Evolutionary conservation across 148 eudicot genomes (phyloP), one percentile per base, ranked within the genome.

Genomic region (Polygonum maritimum): DNA sequence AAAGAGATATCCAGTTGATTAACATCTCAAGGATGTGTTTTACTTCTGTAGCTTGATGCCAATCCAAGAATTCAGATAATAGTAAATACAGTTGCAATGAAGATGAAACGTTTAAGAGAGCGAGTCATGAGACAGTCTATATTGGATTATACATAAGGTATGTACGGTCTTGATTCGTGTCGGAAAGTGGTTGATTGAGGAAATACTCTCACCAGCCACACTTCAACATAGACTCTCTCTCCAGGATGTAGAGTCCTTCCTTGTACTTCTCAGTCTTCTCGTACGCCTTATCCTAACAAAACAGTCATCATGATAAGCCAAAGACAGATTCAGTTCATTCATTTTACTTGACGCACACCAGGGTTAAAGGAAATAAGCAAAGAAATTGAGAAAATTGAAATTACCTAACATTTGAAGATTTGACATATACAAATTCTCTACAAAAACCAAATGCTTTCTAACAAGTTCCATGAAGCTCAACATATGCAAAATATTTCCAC

Each of bases 221-320:
- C 80, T 78, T 78, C 49, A 78, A 1, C 39, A 78, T 63, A 13
- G 73, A 41, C 35, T 62, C 73, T 74, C 69, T 78, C 77, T 78
- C 80, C 1, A 78, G 77, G 48, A 74, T 78, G 75, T 78, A 78
- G 48, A 73, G 48, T 35, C 80, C 80, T 63, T 78, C 77, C 31
- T 74, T 78, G 18, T 78, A 78, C 51, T 74, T 78, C 69, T 78
- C 76, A 35, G 48, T 48, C 36, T 73, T 49, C 74, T 62, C 80
- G n/a, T 74, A 78, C 3, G 80, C 80, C 73, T 78, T 78, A 21
- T 62, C 80, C 80, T 78, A 21, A 21, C 70, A 60, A 21, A 69
- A 35, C 71, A 67, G 13, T 22, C 70, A 33, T 22, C 70, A 33
- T 67, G 44, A 67, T 2, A 14, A 14, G 15, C 9, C 2, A 10